Evolutionary conservation across 768 basidiomycete species (phyloP), one percentile per base, ranked within the genome.

Genomic region (Mycena kentingensis): DNA sequence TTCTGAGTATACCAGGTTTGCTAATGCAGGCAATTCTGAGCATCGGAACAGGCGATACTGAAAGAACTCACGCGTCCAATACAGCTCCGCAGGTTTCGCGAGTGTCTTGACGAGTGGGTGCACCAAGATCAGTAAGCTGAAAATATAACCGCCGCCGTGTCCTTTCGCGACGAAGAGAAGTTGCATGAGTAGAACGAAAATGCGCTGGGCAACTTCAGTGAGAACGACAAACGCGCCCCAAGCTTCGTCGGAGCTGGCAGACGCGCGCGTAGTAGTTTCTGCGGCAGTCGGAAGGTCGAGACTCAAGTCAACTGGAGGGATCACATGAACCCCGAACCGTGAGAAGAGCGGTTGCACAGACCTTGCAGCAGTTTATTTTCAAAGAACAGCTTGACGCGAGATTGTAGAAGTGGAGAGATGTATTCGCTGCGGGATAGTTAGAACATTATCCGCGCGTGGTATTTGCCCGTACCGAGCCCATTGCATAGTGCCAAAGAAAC

Each of bases 211-310:
- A 1, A 49, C 2, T 19, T 36, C 50, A 2, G 31, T 11, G 7
- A 54, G 42, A 0, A 39, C 47, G 3, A 49, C 39, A 28, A 54
- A 54, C 3, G 53, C 18, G 10, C 18, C 2, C 47, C 46, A 52
- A 16, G 53, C 53, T 13, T 54, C 39, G 29, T 12, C 13, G n/a
- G 35, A 7, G 18, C 21, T 38, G n/a, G n/a, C n/a, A n/a, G n/a
- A n/a, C 10, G 29, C 52, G 4, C 43, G 45, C 18, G 57, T 26
- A 15, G 18, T 54, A 18, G 43, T 51, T 5, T 28, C 57, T 21
- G 35, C 7, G 5, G 53, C 34, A 2, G 57, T 58, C 4, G 57
- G 57, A 32, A 58, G 47, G 18, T 58, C 57, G 25, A 54, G 49
- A 11, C 52, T 52, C 2, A 58, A 49, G 12, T 51, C 42, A 2